Evolutionary conservation across 768 basidiomycete species (phyloP).

Genomic region (Daedaleopsis sinensis): DNA sequence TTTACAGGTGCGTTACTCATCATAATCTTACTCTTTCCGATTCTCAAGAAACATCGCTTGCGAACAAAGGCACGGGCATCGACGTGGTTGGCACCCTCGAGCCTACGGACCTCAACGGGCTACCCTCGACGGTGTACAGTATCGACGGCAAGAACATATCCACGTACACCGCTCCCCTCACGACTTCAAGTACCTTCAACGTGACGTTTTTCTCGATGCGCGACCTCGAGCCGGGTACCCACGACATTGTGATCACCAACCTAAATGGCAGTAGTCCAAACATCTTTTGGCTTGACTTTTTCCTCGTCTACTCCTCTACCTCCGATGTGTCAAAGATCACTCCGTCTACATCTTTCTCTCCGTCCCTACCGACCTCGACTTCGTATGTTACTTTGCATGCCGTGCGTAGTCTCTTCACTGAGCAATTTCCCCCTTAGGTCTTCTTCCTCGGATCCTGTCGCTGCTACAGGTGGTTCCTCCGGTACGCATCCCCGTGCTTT

Average conservation of each 20-base stretch:
- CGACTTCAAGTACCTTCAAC: not conserved
- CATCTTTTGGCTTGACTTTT: slow-evolving; percentile 7
- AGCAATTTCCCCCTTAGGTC: no score
- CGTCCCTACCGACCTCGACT: not conserved
- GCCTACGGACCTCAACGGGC: not conserved
- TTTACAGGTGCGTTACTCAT: slow-evolving; percentile 9
- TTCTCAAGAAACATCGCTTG: not conserved
- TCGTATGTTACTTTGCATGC: not conserved
- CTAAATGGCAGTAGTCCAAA: slow-evolving; percentile 9
- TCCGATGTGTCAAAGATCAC: not conserved
- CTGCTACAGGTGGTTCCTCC: not conserved
- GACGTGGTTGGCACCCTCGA: not conserved
- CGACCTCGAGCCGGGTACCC: not conserved
- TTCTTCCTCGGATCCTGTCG: no score
- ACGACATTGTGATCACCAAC: slow-evolving; percentile 9
- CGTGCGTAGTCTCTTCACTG: not conserved
- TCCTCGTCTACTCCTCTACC: not conserved
- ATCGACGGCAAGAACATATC: not conserved
- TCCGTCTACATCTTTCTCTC: not conserved
- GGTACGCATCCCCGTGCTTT: not conserved
- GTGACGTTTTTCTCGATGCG: slow-evolving; percentile 7
- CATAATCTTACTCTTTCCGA: not conserved
- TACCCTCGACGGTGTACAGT: not conserved
- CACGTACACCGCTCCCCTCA: not conserved
- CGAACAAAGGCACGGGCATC: not conserved